These are phyloP conservation scores for Incumbomyces lentus DNA, from an alignment of 2,329 filamentous ascomycete genomes.

Conservation along the genomic window DNA sequence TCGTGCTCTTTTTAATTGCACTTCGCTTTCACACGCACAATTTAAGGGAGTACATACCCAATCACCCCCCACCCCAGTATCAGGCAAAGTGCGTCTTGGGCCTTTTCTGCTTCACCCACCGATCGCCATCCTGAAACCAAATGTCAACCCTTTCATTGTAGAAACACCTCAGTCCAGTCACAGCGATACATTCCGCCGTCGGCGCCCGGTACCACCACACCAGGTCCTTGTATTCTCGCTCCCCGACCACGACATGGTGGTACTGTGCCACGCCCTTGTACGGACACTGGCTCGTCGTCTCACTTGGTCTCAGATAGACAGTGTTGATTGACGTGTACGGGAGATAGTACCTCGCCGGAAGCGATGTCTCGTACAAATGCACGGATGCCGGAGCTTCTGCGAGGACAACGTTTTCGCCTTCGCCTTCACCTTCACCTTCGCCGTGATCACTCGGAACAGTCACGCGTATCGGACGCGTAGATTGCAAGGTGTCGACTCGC, in stretches of 20 bases:
- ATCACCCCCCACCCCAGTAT: no score
- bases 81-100: slow-evolving; percentile 4
- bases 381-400: slow-evolving; percentile 17
- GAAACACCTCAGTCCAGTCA: slow-evolving; percentile 19
- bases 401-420: slow-evolving; percentile 15
- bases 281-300: slow-evolving; percentile 19
- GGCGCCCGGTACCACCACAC: slow-evolving; percentile 20
- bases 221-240: slow-evolving; percentile 16
- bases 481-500: slow-evolving; percentile 19
- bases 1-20: no score
- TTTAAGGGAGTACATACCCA: no score
- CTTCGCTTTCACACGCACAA: no score
- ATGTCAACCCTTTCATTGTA: slow-evolving; percentile 20
- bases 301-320: slow-evolving; percentile 14
- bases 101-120: slow-evolving; percentile 3
- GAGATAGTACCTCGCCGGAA: slow-evolving; percentile 19
- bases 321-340: slow-evolving; percentile 18
- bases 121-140: slow-evolving; percentile 16
- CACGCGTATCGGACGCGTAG: slow-evolving; percentile 15
- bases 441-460: slow-evolving; percentile 8
- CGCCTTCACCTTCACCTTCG: slow-evolving; percentile 30
- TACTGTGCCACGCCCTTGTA: slow-evolving; percentile 21
- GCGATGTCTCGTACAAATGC: slow-evolving; percentile 19
- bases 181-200: slow-evolving; percentile 12
- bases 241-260: slow-evolving; percentile 16